Evolutionary conservation across 106 monocot species (phyloP), one percentile per base, ranked within the genome.

Genomic region (Phalaenopsis equestris): DNA sequence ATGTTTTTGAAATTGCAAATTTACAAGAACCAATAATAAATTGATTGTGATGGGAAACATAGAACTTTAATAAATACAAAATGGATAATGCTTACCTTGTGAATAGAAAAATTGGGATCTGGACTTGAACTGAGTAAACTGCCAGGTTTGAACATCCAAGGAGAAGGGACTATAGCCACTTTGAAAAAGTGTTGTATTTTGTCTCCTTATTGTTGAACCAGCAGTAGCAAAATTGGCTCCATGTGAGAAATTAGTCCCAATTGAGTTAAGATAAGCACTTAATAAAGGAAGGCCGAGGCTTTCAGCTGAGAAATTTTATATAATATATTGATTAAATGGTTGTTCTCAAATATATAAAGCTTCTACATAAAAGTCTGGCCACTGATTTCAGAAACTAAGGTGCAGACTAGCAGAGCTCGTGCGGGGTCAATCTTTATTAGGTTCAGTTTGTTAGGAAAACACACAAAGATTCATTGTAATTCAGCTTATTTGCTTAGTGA

Each of bases 141-240:
- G 76, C 76, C 67, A 65, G 8, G 67, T 41, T 49, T 82, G 82
- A 37, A 82, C 82, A 17, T 82, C 82, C 76, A 82, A 82, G 42
- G 82, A 82, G 82, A 82, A 82, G 76, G 82, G 82, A 37, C 82
- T 82, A 39, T 21, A 77, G 3, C 77, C 77, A 30, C 65, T 37
- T 76, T 82, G 82, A 67, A 74, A 77, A 2, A 82, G 6, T 10
- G 76, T 82, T 19, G 42, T 67, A 41, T 82, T 82, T 43, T 75
- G 82, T 12, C 45, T 41, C 16, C 75, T 57, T 58, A 82, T 82
- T 1, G 82, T 82, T 18, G 82, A 75, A 65, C 82, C 82, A 45
- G 82, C 82, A 1, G 76, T 82, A n/a, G 82, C 82, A 67, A 82
- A 82, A 49, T 82, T 82, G 75, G 82, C 82, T 36, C 82, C 82